Evolutionary conservation across 129 eudicot genomes (phyloP).

Genomic region (Tagetes patula): DNA sequence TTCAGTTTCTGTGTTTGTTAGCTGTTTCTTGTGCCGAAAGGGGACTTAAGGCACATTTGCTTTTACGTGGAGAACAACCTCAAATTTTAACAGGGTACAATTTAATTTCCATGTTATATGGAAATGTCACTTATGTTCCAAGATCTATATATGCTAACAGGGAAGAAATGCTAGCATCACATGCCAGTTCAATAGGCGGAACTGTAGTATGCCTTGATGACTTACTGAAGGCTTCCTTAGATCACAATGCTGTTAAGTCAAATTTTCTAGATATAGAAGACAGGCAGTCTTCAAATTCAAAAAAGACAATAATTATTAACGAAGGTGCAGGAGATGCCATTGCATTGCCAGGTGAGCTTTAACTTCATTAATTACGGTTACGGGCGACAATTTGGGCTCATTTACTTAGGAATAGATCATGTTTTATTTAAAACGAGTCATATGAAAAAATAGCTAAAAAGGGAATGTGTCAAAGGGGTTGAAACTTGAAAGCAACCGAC

Average conservation of each 20-base stretch:
- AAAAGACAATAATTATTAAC: slow-evolving; percentile 59
- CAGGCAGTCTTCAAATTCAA: slow-evolving; percentile 29
- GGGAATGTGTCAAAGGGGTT: background rate
- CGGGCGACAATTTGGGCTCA: background rate
- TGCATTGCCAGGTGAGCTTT: slow-evolving; percentile 67
- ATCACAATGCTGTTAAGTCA: slow-evolving; percentile 23
- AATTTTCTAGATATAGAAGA: slow-evolving; percentile 23
- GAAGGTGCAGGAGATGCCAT: slow-evolving; percentile 98
- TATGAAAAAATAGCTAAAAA: background rate
- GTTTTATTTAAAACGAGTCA: background rate
- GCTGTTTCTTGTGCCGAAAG: slow-evolving; percentile 96
- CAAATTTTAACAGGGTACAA: slow-evolving; percentile 77
- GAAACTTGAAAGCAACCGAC: background rate
- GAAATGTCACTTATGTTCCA: slow-evolving; percentile 72
- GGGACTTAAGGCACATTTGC: slow-evolving; percentile 80
- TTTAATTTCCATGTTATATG: slow-evolving; percentile 71
- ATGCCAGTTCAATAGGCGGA: slow-evolving; percentile 60
- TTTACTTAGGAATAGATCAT: slow-evolving; percentile 1
- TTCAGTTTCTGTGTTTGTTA: slow-evolving; percentile 38
- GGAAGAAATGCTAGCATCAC: slow-evolving; percentile 65
- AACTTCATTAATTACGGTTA: background rate
- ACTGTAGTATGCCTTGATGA: slow-evolving; percentile 46
- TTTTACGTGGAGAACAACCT: slow-evolving; percentile 96
- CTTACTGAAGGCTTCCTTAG: slow-evolving; percentile 45
- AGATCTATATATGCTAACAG: slow-evolving; percentile 78